Base-by-base conservation (phyloP, 345 rosid genomes). In the Hypericum perforatum region DNA sequence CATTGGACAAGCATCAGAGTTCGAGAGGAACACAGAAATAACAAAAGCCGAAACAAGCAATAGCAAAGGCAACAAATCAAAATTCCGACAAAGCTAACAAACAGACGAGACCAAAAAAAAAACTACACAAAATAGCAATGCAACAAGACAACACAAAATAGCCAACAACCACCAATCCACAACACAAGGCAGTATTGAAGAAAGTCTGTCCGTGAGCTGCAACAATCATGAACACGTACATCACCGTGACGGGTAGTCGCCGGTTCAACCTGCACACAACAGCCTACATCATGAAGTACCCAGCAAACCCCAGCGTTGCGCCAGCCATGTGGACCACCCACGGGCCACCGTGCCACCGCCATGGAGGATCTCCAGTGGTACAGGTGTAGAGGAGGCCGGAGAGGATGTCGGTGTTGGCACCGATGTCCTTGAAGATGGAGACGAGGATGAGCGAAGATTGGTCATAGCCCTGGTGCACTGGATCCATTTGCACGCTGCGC, bases 391-490 rank as follows among this genome's bases (percentile, higher is more conserved):
- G 73, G 61, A 86, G 71, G 22, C 97, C n/a, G n/a, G n/a, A n/a
- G n/a, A n/a, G n/a, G n/a, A n/a, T n/a, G n/a, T n/a, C n/a, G n/a
- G n/a, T n/a, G 82, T 86, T 86, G 41, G 94, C 90, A 13, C 97
- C 95, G 71, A 90, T 86, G 73, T 90, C 94, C 45, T 90, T 90
- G 76, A 84, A 86, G 72, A 90, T 95, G 41, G 95, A 90, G 69
- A 90, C 82, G 68, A 86, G 84, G 76, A 86, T 95, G 60, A 90
- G 97, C 6, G 97, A 86, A 11, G 84, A 78, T 67, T 86, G 97
- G 65, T 84, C 80, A 77, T 86, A 84, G 56, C 54, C 66, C 63
- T 90, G 97, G 79, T 51, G 68, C 83, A 73, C 75, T 86, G 97
- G 44, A 90, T 84, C 94, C 89, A 90, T 52, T 86, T 82, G 74